Conservation (phyloP, 2,329 filamentous ascomycete genomes). For the Botrytis squamosa region DNA sequence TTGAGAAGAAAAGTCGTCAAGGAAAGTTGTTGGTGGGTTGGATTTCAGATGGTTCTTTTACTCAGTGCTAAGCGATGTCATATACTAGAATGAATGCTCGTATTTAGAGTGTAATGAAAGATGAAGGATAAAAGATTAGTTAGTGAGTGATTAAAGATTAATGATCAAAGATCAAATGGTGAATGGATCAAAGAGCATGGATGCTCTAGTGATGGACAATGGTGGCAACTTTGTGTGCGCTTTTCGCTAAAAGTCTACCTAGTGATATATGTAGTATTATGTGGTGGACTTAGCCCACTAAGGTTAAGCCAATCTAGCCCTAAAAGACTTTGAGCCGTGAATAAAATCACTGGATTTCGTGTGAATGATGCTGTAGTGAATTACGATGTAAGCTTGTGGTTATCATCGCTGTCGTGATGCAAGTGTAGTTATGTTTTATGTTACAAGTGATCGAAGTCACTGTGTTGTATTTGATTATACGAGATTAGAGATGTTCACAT, state of each 20-base stretch:
- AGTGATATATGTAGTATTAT: not conserved
- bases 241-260: conserved; percentile 7
- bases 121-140: not conserved
- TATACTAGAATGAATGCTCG: not conserved
- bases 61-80: not conserved
- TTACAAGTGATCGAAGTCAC: too few species aligned
- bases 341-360: not conserved
- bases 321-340: not conserved
- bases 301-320: conserved; percentile 9
- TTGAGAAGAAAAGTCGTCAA: not conserved
- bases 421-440: not conserved
- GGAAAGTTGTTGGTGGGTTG: not conserved
- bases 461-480: not conserved
- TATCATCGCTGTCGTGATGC: not conserved
- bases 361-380: not conserved
- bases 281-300: not conserved
- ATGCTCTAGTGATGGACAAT: not conserved
- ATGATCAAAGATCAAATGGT: not conserved
- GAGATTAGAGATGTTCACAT: not conserved
- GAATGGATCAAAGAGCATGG: conserved; percentile 4
- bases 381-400: not conserved
- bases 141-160: not conserved
- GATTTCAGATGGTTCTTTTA: not conserved
- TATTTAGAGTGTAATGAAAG: not conserved
- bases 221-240: not conserved